A percentile compares a stretch with the other conserved stretches of the same genome.
These are phyloP conservation scores for Salix caprea DNA, from an alignment of 345 rosid genomes.

Conservation along the genomic window DNA sequence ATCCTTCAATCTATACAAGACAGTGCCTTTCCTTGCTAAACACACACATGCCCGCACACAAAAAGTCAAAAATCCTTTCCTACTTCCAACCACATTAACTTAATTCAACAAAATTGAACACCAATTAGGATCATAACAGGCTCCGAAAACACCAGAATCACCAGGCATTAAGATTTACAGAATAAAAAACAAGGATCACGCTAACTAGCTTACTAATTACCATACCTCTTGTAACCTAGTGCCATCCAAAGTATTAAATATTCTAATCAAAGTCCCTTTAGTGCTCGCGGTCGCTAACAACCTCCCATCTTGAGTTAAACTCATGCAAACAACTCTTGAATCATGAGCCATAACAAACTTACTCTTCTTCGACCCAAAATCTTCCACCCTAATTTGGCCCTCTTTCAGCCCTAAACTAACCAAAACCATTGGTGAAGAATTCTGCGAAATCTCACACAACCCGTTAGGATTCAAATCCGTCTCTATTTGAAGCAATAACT, in stretches of 20 bases:
- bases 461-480: constrained; percentile 42
- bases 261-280: constrained; percentile 48
- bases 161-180: too few species aligned
- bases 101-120: background rate
- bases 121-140: background rate
- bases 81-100: background rate
- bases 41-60: background rate
- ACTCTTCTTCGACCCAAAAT: constrained; percentile 36
- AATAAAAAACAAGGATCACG: background rate
- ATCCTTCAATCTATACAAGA: background rate
- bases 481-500: constrained; percentile 37
- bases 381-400: constrained; percentile 49
- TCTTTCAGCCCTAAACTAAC: constrained; percentile 40
- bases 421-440: constrained; percentile 32
- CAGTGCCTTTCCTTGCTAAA: background rate
- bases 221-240: constrained; percentile 50
- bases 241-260: constrained; percentile 42
- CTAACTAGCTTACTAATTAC: background rate
- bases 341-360: constrained; percentile 43
- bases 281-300: constrained; percentile 45
- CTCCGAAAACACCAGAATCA: background rate
- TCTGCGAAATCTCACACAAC: constrained; percentile 40
- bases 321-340: constrained; percentile 33
- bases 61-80: background rate
- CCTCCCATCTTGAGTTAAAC: constrained; percentile 41